Percentiles rank a stretch among this genome's conserved stretches.
phyloP scores from a whole-genome alignment of 257 asterid genomes.

The Mitragyna speciosa region DNA sequence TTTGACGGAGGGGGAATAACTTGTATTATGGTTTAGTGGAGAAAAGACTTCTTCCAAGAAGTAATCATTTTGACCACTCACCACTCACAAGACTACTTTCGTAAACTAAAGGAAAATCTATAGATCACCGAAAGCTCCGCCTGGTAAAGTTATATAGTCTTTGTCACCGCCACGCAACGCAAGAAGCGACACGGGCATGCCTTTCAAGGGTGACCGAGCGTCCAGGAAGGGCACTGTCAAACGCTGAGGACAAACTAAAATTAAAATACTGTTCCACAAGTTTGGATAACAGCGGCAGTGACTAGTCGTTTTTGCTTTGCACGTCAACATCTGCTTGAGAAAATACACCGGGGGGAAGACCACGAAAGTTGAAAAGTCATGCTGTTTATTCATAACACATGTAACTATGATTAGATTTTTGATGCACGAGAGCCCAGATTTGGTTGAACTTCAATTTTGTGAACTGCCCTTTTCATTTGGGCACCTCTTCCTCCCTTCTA shows the following conservation, averaged over 20 bases:
- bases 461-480: no score
- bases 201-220: not conserved
- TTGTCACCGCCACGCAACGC: conserved; percentile 3
- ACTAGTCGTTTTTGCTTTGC: not conserved
- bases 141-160: not conserved
- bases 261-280: not conserved
- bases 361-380: no score
- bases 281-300: no score
- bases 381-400: no score
- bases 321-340: not conserved
- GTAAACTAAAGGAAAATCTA: not conserved
- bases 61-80: not conserved
- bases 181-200: not conserved
- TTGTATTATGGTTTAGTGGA: not conserved
- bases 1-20: not conserved
- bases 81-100: not conserved
- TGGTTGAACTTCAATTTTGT: no score
- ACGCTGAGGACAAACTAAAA: not conserved
- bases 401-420: no score
- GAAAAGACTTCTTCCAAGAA: not conserved
- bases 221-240: not conserved
- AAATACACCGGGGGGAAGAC: not conserved
- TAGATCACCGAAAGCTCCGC: not conserved
- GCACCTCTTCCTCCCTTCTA: no score
- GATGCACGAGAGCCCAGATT: no score